A percentile compares a stretch with the other conserved stretches of the same genome.
These are phyloP conservation scores for Phytopythium oedochilum DNA, from an alignment of 352 stramenopile genomes.

Conservation along the genomic window DNA sequence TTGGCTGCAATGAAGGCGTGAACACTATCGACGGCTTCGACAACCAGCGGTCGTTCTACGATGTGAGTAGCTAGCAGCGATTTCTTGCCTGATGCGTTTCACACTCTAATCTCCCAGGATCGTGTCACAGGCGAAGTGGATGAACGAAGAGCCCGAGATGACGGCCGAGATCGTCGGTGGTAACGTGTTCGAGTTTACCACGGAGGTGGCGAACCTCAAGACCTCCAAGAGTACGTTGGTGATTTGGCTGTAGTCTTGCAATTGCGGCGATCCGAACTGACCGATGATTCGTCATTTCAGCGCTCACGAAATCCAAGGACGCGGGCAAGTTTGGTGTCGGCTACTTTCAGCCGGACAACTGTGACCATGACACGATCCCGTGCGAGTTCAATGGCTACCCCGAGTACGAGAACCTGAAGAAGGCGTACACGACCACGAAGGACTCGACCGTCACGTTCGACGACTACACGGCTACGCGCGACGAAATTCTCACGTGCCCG, in stretches of 20 bases:
- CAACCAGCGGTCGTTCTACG: slow-evolving; percentile 60
- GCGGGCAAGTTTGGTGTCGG: slow-evolving; percentile 65
- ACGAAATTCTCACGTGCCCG: slow-evolving; percentile 37
- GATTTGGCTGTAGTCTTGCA: neutral
- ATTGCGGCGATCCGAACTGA: neutral
- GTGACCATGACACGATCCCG: slow-evolving; percentile 46
- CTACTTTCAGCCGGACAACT: slow-evolving; percentile 66
- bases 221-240: slow-evolving; percentile 29
- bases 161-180: slow-evolving; percentile 64
- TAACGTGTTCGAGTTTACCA: slow-evolving; percentile 80
- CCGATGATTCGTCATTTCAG: slow-evolving; percentile 5
- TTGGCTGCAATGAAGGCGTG: slow-evolving; percentile 51
- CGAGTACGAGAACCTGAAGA: slow-evolving; percentile 68
- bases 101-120: neutral
- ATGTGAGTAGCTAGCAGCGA: slow-evolving; percentile 34
- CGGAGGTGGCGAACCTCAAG: slow-evolving; percentile 60
- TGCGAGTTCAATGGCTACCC: slow-evolving; percentile 69
- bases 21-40: slow-evolving; percentile 63
- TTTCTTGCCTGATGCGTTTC: neutral
- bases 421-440: slow-evolving; percentile 64
- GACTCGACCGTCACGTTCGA: slow-evolving; percentile 42
- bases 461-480: slow-evolving; percentile 29
- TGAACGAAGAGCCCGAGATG: slow-evolving; percentile 79
- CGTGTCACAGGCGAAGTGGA: slow-evolving; percentile 62
- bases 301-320: slow-evolving; percentile 37